A percentile compares a stretch with the other conserved stretches of the same genome.
phyloP scores from a whole-genome alignment of 192 early-diverging fungal species.

The Coemansia sp. region DNA sequence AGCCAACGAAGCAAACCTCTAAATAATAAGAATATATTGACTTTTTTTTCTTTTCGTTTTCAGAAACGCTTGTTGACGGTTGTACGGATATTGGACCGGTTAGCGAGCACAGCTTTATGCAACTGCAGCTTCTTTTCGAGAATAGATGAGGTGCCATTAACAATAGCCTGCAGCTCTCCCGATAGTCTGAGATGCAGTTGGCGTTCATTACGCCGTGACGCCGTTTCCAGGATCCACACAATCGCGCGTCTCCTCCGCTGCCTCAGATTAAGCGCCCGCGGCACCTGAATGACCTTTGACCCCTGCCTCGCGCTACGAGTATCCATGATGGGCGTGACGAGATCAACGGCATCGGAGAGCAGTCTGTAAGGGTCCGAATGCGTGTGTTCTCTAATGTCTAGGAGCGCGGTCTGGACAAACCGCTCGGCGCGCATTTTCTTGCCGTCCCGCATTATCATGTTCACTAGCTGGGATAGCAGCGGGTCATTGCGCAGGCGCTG shows the following conservation, averaged over 20 bases:
- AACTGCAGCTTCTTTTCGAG: constrained; percentile 75
- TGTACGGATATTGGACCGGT: constrained; percentile 72
- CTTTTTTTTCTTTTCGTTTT: too few species aligned
- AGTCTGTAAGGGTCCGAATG: constrained; percentile 68
- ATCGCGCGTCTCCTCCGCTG: constrained; percentile 79
- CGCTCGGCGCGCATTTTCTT: constrained; percentile 82
- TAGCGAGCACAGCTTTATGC: constrained; percentile 83
- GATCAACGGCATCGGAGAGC: constrained; percentile 72
- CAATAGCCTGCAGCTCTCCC: constrained; percentile 78
- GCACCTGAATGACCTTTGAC: constrained; percentile 81
- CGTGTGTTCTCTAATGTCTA: constrained; percentile 65
- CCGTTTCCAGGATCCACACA: constrained; percentile 85
- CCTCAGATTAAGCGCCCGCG: constrained; percentile 74
- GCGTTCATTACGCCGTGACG: constrained; percentile 64
- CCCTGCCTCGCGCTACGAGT: constrained; percentile 72
- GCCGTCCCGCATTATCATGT: constrained; percentile 92
- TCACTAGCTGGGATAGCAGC: constrained; percentile 77
- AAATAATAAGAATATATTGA: neutral
- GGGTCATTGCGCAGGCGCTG: constrained; percentile 61
- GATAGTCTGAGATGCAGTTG: constrained; percentile 72
- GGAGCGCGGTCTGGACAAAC: constrained; percentile 67
- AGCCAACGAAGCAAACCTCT: constrained; percentile 27
- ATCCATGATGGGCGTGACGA: constrained; percentile 76
- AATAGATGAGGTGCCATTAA: constrained; percentile 69
- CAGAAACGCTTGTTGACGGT: neutral